Evolutionary conservation across 177 flowering plant genomes (phyloP).

Genomic region (Vitis hybrid): DNA sequence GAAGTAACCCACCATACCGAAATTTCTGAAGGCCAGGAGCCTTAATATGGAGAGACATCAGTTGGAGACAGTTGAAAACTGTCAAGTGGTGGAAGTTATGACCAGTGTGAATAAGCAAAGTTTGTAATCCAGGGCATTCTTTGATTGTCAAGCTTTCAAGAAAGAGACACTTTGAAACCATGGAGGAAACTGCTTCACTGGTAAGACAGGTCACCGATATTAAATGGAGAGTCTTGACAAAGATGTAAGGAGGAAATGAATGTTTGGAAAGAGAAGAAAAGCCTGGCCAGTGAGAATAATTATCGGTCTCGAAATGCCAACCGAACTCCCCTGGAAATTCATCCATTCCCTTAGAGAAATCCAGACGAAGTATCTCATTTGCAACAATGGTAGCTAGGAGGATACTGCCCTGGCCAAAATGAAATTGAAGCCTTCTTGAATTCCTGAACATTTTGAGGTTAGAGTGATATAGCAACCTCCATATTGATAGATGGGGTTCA

Average conservation of each 20-base stretch:
- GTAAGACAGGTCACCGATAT: constrained; percentile 20
- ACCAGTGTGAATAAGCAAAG: constrained; percentile 12
- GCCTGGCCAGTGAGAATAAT: too few species aligned
- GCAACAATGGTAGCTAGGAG: constrained; percentile 13
- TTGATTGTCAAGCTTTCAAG: constrained; percentile 28
- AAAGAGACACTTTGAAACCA: constrained; percentile 12
- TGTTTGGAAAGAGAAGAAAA: background rate
- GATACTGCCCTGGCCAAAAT: constrained; percentile 14
- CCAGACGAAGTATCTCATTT: constrained; percentile 17
- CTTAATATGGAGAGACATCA: constrained; percentile 14
- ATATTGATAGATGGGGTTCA: constrained; percentile 16
- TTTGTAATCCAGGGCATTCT: constrained; percentile 19
- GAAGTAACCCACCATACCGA: constrained; percentile 20
- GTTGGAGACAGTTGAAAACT: constrained; percentile 19
- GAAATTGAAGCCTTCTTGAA: constrained; percentile 16
- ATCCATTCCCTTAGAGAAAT: constrained; percentile 15
- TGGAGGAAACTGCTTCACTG: constrained; percentile 21
- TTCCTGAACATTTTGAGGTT: background rate
- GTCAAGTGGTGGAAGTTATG: constrained; percentile 19
- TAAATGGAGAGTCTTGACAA: constrained; percentile 26
- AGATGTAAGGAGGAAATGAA: constrained; percentile 1
- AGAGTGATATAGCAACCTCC: background rate
- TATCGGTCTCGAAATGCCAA: constrained; percentile 8
- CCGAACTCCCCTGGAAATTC: constrained; percentile 7
- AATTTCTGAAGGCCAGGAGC: constrained; percentile 17